Conservation (phyloP, 345 rosid species). For the Salix koriyanagi region DNA sequence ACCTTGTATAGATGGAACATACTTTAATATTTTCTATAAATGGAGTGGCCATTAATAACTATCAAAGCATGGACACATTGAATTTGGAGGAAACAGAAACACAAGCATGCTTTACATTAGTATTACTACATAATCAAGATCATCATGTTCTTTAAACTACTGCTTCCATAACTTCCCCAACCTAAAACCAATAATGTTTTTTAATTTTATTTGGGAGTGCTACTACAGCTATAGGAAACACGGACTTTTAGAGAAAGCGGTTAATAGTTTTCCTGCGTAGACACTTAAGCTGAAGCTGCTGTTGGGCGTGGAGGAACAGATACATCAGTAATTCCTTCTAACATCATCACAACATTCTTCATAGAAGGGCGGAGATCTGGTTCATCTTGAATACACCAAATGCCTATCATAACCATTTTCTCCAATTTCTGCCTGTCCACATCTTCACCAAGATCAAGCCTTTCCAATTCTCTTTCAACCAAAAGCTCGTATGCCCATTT, state of each 20-base stretch:
- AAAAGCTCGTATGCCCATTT: slow-evolving; percentile 2
- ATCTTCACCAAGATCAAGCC: neutral
- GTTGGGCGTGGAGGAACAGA: slow-evolving; percentile 11
- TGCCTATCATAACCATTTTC: slow-evolving; percentile 20
- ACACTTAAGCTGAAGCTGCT: neutral
- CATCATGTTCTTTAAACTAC: neutral
- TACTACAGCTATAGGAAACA: neutral
- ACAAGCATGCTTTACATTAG: too few species aligned
- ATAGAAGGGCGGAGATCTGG: slow-evolving; percentile 20
- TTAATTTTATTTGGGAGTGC: neutral
- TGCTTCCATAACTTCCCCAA: neutral
- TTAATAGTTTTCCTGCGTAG: neutral
- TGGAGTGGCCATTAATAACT: too few species aligned
- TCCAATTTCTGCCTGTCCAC: slow-evolving; percentile 7
- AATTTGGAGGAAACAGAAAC: neutral
- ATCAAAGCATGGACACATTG: neutral
- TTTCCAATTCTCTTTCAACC: neutral
- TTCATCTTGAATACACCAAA: slow-evolving; percentile 27
- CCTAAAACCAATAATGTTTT: neutral
- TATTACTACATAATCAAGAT: too few species aligned
- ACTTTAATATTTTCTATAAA: neutral
- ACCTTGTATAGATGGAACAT: neutral
- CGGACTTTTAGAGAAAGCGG: too few species aligned
- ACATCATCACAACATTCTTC: slow-evolving; percentile 19
- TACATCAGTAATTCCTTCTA: slow-evolving; percentile 18